Evolutionary conservation across 148 eudicot genomes (phyloP).

Genomic region (Fagopyrum tataricum): DNA sequence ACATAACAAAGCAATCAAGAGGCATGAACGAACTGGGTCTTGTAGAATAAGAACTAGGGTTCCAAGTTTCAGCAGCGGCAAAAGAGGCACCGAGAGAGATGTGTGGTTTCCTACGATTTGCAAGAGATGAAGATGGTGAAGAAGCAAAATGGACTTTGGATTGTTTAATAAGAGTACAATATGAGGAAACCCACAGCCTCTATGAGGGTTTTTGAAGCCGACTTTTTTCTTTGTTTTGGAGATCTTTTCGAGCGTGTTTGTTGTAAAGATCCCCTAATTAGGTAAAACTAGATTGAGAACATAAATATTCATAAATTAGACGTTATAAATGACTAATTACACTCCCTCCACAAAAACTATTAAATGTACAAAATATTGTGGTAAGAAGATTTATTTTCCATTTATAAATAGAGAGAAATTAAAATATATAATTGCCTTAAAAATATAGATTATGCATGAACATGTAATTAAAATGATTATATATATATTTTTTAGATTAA

Average conservation of each 20-base stretch:
- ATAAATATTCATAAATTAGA: too few relatives aligned
- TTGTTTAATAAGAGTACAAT: background rate
- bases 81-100: background rate
- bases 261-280: background rate
- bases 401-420: background rate
- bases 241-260: background rate
- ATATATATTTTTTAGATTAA: too few relatives aligned
- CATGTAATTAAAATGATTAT: too few relatives aligned
- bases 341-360: too few relatives aligned
- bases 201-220: background rate
- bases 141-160: background rate
- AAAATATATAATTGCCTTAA: background rate
- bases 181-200: constrained; percentile 13
- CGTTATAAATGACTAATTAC: too few relatives aligned
- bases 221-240: background rate
- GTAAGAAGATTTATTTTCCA: too few relatives aligned
- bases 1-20: background rate
- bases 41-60: background rate
- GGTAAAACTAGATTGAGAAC: background rate
- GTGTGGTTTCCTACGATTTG: background rate
- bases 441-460: background rate
- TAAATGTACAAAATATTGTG: too few relatives aligned
- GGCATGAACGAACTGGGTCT: background rate
- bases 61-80: background rate
- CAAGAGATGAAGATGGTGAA: background rate